Evolutionary conservation across 805 yeast species (phyloP).

Genomic region (Metschnikowia lachancei): DNA sequence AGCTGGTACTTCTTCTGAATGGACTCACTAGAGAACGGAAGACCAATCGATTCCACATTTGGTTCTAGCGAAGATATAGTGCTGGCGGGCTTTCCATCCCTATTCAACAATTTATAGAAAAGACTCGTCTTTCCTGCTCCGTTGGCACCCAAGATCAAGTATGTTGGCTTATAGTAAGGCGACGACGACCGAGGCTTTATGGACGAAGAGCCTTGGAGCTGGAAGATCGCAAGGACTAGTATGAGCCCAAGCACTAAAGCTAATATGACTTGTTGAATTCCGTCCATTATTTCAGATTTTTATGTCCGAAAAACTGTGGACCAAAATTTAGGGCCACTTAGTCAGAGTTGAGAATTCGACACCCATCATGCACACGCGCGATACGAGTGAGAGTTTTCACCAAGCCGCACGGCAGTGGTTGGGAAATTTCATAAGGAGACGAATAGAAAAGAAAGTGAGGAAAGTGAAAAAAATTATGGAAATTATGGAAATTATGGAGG

Average conservation of each 20-base stretch:
- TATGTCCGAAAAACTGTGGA: neutral
- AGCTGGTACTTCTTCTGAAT: constrained; percentile 45
- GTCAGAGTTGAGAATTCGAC: neutral
- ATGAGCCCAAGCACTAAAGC: constrained; percentile 19
- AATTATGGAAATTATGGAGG: too few relatives aligned
- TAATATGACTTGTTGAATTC: constrained; percentile 14
- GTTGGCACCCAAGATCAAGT: constrained; percentile 62
- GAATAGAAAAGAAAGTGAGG: too few relatives aligned
- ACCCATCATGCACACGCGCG: too few relatives aligned
- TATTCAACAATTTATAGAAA: constrained; percentile 32
- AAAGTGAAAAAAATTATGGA: too few relatives aligned
- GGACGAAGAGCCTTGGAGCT: constrained; percentile 5
- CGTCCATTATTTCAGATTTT: constrained; percentile 13
- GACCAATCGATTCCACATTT: constrained; percentile 26
- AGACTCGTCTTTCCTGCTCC: constrained; percentile 66
- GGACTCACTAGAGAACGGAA: constrained; percentile 37
- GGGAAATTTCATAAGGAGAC: too few relatives aligned
- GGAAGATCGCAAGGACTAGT: constrained; percentile 12
- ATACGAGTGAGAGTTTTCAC: too few relatives aligned
- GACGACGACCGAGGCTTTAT: constrained; percentile 7
- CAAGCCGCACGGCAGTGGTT: too few relatives aligned
- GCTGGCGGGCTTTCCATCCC: constrained; percentile 12
- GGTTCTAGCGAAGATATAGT: constrained; percentile 43
- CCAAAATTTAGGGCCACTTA: neutral
- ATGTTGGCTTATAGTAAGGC: constrained; percentile 46